Evolutionary conservation across 2,329 filamentous ascomycete species (phyloP).

Genomic region (Aspergillus terreus): DNA sequence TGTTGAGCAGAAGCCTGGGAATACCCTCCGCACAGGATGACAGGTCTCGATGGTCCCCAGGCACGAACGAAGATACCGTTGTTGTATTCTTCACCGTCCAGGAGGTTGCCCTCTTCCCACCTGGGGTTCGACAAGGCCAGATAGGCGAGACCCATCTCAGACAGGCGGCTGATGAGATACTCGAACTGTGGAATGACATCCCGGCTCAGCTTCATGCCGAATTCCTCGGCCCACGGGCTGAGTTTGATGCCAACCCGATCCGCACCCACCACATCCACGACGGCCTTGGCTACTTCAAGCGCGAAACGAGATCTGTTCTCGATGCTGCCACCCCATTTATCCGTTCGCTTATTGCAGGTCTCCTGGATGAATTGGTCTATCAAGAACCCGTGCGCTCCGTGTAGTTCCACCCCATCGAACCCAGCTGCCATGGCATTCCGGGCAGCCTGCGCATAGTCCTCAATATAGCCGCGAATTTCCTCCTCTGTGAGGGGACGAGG

Average conservation of each 20-base stretch:
- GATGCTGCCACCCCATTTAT: constrained; percentile 50
- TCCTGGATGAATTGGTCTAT: constrained; percentile 51
- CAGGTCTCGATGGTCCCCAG: constrained; percentile 37
- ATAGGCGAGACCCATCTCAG: constrained; percentile 55
- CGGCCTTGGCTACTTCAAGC: constrained; percentile 47
- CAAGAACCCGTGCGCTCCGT: constrained; percentile 50
- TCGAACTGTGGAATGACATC: constrained; percentile 58
- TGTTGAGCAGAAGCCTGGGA: constrained; percentile 37
- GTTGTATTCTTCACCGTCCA: constrained; percentile 28
- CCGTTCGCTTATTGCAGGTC: constrained; percentile 45
- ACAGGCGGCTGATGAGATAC: constrained; percentile 52
- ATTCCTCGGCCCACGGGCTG: constrained; percentile 41
- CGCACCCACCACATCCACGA: constrained; percentile 43
- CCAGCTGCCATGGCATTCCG: constrained; percentile 53
- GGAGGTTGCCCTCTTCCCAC: constrained; percentile 56
- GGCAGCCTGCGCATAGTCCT: constrained; percentile 44
- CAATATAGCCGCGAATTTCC: constrained; percentile 43
- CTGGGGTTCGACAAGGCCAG: constrained; percentile 40
- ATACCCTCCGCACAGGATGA: constrained; percentile 52
- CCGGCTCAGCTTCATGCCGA: constrained; percentile 52
- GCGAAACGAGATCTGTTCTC: constrained; percentile 53
- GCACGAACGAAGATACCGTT: constrained; percentile 34
- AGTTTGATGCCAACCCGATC: constrained; percentile 46
- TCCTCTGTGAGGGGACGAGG: constrained; percentile 33
- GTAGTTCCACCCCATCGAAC: constrained; percentile 52